A percentile compares a stretch with the other conserved stretches of the same genome.
phyloP scores from a whole-genome alignment of 108 stramenopile species.

The Parmales sp. region DNA sequence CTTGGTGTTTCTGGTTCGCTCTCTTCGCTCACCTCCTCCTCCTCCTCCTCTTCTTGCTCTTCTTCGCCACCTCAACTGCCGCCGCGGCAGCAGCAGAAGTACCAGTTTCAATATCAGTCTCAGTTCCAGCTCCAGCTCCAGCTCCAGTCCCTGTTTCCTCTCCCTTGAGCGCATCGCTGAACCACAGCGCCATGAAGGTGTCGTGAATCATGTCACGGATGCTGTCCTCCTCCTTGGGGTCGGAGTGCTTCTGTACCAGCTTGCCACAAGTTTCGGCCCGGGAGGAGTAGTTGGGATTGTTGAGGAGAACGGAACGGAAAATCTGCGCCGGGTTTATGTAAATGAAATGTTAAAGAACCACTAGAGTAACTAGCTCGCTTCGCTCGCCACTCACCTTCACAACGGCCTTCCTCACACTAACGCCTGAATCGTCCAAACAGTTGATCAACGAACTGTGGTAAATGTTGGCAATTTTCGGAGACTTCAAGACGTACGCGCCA shows the following conservation, averaged over 20 bases:
- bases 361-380: not conserved
- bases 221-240: conserved; percentile 85
- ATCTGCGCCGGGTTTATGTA: conserved; percentile 39
- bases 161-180: conserved; percentile 26
- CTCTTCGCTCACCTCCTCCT: not conserved
- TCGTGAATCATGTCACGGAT: conserved; percentile 82
- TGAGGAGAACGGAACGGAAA: conserved; percentile 64
- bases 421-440: conserved; percentile 64
- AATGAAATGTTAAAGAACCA: not conserved
- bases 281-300: conserved; percentile 61
- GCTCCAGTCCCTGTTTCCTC: too few species aligned
- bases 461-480: conserved; percentile 59
- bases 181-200: conserved; percentile 72
- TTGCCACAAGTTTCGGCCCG: conserved; percentile 55
- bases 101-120: too few species aligned
- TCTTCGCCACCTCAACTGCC: not conserved
- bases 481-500: conserved; percentile 69
- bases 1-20: not conserved
- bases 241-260: conserved; percentile 63
- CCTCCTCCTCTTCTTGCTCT: conserved; percentile 1
- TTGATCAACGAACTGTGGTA: conserved; percentile 69
- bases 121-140: too few species aligned
- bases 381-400: too few species aligned
- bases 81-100: too few species aligned
- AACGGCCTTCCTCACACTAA: conserved; percentile 62